Percentiles rank a stretch among this genome's conserved stretches.
phyloP scores from a whole-genome alignment of 257 asterid species.

The Nicotiana sylvestris region DNA sequence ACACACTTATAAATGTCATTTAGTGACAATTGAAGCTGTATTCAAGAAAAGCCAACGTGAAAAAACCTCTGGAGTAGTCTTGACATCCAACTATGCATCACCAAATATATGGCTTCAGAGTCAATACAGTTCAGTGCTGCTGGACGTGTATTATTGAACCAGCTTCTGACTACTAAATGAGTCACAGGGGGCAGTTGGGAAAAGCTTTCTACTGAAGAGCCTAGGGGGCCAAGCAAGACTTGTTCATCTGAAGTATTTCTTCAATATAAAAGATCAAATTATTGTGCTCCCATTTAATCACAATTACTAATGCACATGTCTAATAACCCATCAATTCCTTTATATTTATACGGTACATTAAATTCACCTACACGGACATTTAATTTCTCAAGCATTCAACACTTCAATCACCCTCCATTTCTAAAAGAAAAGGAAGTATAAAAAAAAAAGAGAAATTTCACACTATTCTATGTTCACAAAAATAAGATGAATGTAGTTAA shows the following conservation, averaged over 20 bases:
- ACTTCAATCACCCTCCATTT: not conserved
- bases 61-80: not conserved
- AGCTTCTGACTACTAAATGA: no score
- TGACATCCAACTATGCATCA: not conserved
- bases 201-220: not conserved
- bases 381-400: constrained; percentile 5
- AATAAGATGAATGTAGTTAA: not conserved
- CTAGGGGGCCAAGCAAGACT: not conserved
- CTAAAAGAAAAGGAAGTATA: not conserved
- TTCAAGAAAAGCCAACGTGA: not conserved
- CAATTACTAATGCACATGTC: not conserved
- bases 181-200: no score
- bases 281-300: not conserved
- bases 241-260: not conserved
- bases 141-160: no score
- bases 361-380: not conserved
- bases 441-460: not conserved
- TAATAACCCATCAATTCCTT: not conserved
- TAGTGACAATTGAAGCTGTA: not conserved
- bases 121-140: no score
- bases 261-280: not conserved
- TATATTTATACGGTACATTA: not conserved
- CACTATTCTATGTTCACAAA: not conserved
- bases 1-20: not conserved
- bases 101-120: not conserved